Base-by-base conservation (phyloP, 352 stramenopile genomes). In the Phytophthora boehmeriae region DNA sequence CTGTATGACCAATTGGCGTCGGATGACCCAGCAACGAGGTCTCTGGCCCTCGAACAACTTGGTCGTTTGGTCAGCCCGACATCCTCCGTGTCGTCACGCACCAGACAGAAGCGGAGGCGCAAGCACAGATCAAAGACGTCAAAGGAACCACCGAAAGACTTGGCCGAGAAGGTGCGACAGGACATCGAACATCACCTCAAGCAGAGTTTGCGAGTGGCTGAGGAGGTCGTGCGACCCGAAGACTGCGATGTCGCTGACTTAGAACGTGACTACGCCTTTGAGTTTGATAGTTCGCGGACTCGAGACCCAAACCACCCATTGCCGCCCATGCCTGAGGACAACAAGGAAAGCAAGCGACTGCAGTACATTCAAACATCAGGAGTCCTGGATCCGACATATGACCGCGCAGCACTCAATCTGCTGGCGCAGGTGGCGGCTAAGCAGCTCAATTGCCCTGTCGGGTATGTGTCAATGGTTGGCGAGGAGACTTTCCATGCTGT, bases 401-500 rank as follows among this genome's bases (percentile, higher is more conserved):
- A 87, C 52, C 76, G 54, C 22, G 30, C 62, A 13, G 77, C 75
- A 11, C 52, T 84, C 5, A 68, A 87, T 44, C 30, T 87, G 51
- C 38, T 87, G 3, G 77, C 77, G 10, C 58, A 83, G 45, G 64
- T 84, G 13, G 75, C 75, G 8, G 77, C 75, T 32, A 71, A 78
- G 54, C 68, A 71, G 34, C 56, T 88, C 41, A 80, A 82, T 45
- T 86, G 75, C 35, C 70, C 75, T 0, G 63, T 88, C 22, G 78
- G 78, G 10, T 86, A 80, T 47, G 68, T 88, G 28, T 82, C 78
- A 16, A 70, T 88, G 45, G 55, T 88, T 17, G 75, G 77, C 57
- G 59, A 80, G 46, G 54, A 61, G 11, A 66, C 68, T 35, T 79
- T 83, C 57, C 73, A 75, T 48, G 60, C 65, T 4, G 71, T 85